Evolutionary conservation across 768 basidiomycete genomes (phyloP).

Genomic region (Kwoniella dejecticola): DNA sequence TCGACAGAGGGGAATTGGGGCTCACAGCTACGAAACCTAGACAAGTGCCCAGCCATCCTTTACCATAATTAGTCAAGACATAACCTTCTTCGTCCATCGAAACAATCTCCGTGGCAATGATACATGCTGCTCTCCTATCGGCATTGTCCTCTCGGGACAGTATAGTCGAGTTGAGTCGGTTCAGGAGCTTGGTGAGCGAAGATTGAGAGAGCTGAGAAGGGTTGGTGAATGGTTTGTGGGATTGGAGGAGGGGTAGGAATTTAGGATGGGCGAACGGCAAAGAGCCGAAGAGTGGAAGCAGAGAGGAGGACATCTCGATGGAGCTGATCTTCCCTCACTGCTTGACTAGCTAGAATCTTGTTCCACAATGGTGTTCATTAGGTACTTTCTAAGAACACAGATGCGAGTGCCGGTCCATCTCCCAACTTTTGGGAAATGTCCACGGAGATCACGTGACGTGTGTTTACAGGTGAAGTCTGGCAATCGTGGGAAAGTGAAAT

Average conservation of each 20-base stretch:
- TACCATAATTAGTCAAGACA: constrained; percentile 40
- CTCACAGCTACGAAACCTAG: constrained; percentile 22
- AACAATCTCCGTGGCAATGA: constrained; percentile 28
- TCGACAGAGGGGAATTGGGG: no score
- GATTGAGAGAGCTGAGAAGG: constrained; percentile 30
- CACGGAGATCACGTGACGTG: no score
- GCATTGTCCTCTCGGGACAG: constrained; percentile 13
- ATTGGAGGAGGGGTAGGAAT: constrained; percentile 25
- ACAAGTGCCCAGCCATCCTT: constrained; percentile 32
- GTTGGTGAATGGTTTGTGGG: constrained; percentile 30
- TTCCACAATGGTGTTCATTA: no score
- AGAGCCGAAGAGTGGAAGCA: constrained; percentile 24
- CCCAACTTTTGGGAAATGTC: no score
- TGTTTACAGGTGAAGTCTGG: no score
- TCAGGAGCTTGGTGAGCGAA: constrained; percentile 25
- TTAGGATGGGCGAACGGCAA: constrained; percentile 31
- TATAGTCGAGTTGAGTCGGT: constrained; percentile 22
- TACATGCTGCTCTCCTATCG: constrained; percentile 20
- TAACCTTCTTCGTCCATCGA: constrained; percentile 41
- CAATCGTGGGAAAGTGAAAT: no score
- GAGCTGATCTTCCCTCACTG: background rate
- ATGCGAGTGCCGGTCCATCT: no score
- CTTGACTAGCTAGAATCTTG: no score
- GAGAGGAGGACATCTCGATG: constrained; percentile 7
- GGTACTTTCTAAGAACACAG: no score